Evolutionary conservation across 805 yeast genomes (phyloP).

Genomic region (Nakazawaea holstii): DNA sequence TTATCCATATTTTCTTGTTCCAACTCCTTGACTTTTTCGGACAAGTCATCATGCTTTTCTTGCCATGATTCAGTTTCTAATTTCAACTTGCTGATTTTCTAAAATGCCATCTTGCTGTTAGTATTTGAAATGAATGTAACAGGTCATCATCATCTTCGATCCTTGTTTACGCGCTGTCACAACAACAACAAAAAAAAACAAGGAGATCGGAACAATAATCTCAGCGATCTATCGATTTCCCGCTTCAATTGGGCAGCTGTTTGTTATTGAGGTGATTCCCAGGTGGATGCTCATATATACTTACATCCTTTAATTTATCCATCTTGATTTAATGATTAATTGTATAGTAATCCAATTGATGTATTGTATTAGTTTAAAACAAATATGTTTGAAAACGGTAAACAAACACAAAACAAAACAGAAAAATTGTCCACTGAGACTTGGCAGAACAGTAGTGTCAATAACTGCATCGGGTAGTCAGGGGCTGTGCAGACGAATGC

Average conservation of each 20-base stretch:
- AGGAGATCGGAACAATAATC: too few relatives aligned
- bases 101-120: background rate
- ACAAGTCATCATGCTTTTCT: conserved; percentile 88
- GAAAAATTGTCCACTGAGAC: background rate
- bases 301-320: conserved; percentile 59
- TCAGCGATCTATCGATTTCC: background rate
- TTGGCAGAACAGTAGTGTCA: too few relatives aligned
- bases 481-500: too few relatives aligned
- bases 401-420: background rate
- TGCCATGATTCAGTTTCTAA: conserved; percentile 97
- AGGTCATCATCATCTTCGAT: background rate
- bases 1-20: conserved; percentile 90
- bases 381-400: background rate
- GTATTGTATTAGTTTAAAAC: background rate
- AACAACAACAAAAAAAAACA: background rate
- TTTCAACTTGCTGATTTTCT: conserved; percentile 87
- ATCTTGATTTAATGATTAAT: conserved; percentile 19
- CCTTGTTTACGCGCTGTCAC: background rate
- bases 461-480: too few relatives aligned
- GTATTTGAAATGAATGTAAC: background rate
- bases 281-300: conserved; percentile 16
- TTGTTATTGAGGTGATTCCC: too few relatives aligned
- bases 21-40: conserved; percentile 74
- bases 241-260: background rate
- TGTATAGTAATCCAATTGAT: background rate